Evolutionary conservation across 2,329 filamentous ascomycete genomes (phyloP), one percentile per base, ranked within the genome.

Genomic region (Fusarium sp.): DNA sequence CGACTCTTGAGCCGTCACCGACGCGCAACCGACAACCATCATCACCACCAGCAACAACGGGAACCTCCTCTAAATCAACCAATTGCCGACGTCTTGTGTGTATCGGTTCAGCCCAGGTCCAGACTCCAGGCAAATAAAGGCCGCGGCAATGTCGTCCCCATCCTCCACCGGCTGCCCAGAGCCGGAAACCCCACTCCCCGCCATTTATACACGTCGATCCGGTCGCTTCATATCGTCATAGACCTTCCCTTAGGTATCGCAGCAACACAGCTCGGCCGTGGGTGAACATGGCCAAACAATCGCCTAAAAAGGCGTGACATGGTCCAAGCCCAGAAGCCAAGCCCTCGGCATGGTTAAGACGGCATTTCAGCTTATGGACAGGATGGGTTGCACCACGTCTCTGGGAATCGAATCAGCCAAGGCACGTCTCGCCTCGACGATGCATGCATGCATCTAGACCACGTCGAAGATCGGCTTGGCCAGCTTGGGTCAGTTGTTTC

Each of bases 21-120:
- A 66, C 52, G 63, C 72, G 72, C 72, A 74, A 73, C 54, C 52
- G 50, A 73, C 72, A 74, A 65, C 72, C 72, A 73, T 59, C 37
- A 72, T 57, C 57, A 62, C 33, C 52, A 60, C 59, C 60, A 63
- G 17, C 22, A 30, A 50, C 61, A 63, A 61, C 64, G 65, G 56
- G 17, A 64, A 71, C 50, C 27, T 43, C 45, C 27, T 56, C 45
- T 52, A 20, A 60, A 37, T 50, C 50, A 43, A n/a, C 64, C 58
- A 50, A 63, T 72, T 45, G 64, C 58, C 35, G 56, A 35, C 43
- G 33, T 27, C 43, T 40, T 20, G 20, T 52, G 22, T 65, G 45
- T 27, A 33, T 63, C 60, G 40, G 52, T 22, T 32, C 68, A 71
- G 56, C 52, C 61, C 47, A 17, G 15, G 11, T 32, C 45, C 15